Percentiles rank a stretch among this genome's conserved stretches.
phyloP scores from a whole-genome alignment of 2,329 filamentous ascomycete species.

The Aspergillus tamarii region DNA sequence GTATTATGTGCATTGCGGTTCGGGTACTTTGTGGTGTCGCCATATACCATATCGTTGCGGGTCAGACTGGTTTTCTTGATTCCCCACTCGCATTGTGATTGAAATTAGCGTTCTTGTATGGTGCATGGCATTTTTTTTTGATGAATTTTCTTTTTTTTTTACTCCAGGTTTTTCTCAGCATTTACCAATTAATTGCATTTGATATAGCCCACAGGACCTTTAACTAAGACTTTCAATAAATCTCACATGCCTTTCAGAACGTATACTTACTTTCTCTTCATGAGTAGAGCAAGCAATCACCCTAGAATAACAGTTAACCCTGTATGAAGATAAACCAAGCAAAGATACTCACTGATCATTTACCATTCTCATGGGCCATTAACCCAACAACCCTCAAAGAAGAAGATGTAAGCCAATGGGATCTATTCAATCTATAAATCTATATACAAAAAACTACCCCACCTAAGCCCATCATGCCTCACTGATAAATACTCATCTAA shows the following conservation, averaged over 20 bases:
- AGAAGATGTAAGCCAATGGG: not conserved
- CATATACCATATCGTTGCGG: constrained; percentile 22
- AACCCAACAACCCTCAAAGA: too few relatives aligned
- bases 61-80: constrained; percentile 23
- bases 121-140: not conserved
- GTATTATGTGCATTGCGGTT: constrained; percentile 18
- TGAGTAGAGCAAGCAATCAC: too few relatives aligned
- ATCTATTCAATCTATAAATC: constrained; percentile 9
- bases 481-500: not conserved
- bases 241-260: not conserved
- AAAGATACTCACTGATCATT: too few relatives aligned
- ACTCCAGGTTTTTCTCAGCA: not conserved
- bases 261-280: too few relatives aligned
- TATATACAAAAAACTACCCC: not conserved
- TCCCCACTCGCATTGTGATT: constrained; percentile 24
- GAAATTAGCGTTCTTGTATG: constrained; percentile 13
- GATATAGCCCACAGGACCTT: not conserved
- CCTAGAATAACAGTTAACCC: not conserved
- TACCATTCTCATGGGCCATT: too few relatives aligned
- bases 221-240: not conserved
- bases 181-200: not conserved
- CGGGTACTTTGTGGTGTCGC: constrained; percentile 15
- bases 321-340: not conserved
- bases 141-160: not conserved
- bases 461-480: too few relatives aligned